phyloP scores from a whole-genome alignment of 805 yeast species.

The Brettanomyces naardenensis region DNA sequence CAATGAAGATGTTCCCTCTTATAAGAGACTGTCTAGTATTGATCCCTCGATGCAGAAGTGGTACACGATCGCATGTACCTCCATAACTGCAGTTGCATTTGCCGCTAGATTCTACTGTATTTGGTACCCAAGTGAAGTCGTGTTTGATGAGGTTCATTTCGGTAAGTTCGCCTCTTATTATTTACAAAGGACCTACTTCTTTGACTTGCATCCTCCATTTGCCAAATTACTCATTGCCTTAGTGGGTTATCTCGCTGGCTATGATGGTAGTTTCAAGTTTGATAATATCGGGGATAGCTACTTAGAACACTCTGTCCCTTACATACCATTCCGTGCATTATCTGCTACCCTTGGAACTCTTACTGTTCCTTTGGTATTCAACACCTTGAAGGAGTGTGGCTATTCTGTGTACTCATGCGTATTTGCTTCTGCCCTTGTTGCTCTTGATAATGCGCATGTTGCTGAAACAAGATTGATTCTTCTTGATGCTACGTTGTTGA shows the following conservation, averaged over 20 bases:
- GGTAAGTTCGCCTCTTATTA: constrained; percentile 84
- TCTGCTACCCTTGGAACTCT: constrained; percentile 76
- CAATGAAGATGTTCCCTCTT: neutral
- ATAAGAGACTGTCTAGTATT: constrained; percentile 5
- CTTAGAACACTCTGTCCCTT: constrained; percentile 74
- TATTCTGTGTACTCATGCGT: constrained; percentile 72
- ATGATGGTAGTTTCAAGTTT: constrained; percentile 87
- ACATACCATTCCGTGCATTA: constrained; percentile 70
- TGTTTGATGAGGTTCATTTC: constrained; percentile 82
- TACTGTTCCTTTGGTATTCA: constrained; percentile 77
- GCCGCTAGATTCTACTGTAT: constrained; percentile 54
- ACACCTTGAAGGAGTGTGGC: constrained; percentile 78
- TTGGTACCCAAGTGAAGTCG: constrained; percentile 65
- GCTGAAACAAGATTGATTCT: constrained; percentile 85
- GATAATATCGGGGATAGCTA: constrained; percentile 84
- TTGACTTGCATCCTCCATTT: constrained; percentile 97
- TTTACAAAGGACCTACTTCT: constrained; percentile 83
- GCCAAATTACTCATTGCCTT: constrained; percentile 89
- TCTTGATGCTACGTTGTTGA: constrained; percentile 81
- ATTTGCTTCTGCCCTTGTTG: constrained; percentile 67
- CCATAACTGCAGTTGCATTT: constrained; percentile 36
- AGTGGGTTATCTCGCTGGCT: constrained; percentile 84
- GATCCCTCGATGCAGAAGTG: constrained; percentile 20
- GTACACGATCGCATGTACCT: constrained; percentile 26
- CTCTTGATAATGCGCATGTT: constrained; percentile 85